These are phyloP conservation scores for Alternaria infectoria DNA, from an alignment of 2,329 filamentous ascomycete species.

Conservation along the genomic window DNA sequence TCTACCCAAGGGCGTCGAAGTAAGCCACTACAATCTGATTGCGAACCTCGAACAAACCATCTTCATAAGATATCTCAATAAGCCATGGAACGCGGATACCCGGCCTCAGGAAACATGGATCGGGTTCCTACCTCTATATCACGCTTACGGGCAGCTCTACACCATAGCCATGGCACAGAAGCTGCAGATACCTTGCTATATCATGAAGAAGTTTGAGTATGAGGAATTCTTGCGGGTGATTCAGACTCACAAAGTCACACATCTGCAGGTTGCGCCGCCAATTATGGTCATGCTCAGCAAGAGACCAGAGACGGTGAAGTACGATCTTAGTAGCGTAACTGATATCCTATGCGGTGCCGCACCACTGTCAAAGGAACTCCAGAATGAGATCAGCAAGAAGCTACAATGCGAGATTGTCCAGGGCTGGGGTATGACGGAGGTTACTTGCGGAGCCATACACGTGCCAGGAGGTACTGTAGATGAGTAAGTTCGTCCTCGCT, in stretches of 20 bases:
- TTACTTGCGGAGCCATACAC: constrained; percentile 50
- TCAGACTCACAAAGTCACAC: constrained; percentile 47
- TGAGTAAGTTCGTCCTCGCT: constrained; percentile 29
- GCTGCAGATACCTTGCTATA: constrained; percentile 54
- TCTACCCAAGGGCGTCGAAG: constrained; percentile 59
- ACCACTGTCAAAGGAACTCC: constrained; percentile 51
- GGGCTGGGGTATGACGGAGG: constrained; percentile 53
- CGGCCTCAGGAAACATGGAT: constrained; percentile 58
- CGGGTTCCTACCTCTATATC: constrained; percentile 52
- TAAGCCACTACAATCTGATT: constrained; percentile 58
- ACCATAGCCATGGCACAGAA: constrained; percentile 52
- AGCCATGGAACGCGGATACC: constrained; percentile 48
- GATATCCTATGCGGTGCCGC: constrained; percentile 52
- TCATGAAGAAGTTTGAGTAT: constrained; percentile 53
- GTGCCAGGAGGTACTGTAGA: constrained; percentile 45
- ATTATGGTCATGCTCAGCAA: constrained; percentile 55
- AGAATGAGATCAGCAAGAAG: constrained; percentile 47
- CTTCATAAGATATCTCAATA: constrained; percentile 53
- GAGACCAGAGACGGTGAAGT: constrained; percentile 50
- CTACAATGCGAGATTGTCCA: constrained; percentile 47
- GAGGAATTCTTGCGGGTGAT: constrained; percentile 49
- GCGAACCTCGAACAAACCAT: constrained; percentile 60
- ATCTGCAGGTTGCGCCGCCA: constrained; percentile 51
- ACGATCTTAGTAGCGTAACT: constrained; percentile 49
- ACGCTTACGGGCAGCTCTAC: constrained; percentile 57